Evolutionary conservation across 2,329 filamentous ascomycete species (phyloP), one percentile per base, ranked within the genome.

Genomic region (Aspergillus intermedius): DNA sequence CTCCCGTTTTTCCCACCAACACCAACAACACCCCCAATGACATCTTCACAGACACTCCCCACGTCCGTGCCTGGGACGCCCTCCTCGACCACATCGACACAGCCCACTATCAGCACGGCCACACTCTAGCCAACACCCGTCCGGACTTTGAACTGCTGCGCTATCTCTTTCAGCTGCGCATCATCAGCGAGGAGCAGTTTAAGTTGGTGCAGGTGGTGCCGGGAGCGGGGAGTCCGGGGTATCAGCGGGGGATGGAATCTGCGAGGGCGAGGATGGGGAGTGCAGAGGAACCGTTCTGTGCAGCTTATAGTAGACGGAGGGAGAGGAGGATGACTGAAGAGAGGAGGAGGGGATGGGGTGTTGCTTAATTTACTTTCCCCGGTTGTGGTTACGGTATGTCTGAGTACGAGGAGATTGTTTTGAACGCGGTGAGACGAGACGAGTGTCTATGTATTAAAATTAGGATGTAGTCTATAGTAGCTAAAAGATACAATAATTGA

Each of bases 111-210:
- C 64, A 67, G 34, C 56, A 60, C 8, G 71, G 72, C 13, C 65
- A 74, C 35, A 65, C 67, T 17, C 61, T 74, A 7, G 67, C 68
- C 2, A 64, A 65, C 5, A 68, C 66, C 43, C 62, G 66, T 41
- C 65, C 70, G 5, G 71, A 72, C 51, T 72, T 74, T 43, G 66
- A 69, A 50, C 58, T 74, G 12, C 73, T 74, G 71, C 67, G 66
- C 45, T 73, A 73, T 57, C 64, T 75, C 48, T 74, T 71, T 51
- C 63, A 62, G 15, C 54, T 63, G 46, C 62, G 68, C 25, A 61
- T 75, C 46, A 74, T 75, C 50, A 67, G 62, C 10, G 66, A 68
- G 15, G 67, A 68, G 12, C 68, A 74, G 50, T 69, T 74, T 53
- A 74, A 71, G 54, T 62, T 66, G 21, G 64, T 72, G 52, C 72